A percentile compares a stretch with the other conserved stretches of the same genome.
Conservation (phyloP, 192 early-diverging fungal species). For the Spizellomyces punctatus region DNA sequence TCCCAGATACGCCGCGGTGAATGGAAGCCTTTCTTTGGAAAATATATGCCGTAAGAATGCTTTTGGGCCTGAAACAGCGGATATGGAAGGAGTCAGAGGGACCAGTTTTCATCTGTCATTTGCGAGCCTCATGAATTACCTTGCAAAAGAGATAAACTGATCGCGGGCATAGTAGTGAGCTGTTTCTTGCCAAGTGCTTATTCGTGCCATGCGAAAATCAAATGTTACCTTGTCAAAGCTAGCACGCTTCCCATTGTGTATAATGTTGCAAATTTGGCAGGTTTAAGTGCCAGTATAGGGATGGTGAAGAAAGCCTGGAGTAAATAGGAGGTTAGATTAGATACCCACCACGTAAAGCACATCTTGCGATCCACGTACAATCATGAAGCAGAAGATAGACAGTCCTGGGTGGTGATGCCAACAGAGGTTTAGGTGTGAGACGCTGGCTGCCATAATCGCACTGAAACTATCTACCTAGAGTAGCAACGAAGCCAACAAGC, state of each 20-base stretch:
- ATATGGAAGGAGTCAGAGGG: neutral
- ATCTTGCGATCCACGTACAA: slow-evolving; percentile 22
- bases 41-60: slow-evolving; percentile 81
- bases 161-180: neutral
- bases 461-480: neutral
- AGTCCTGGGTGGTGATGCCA: slow-evolving; percentile 4
- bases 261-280: slow-evolving; percentile 49
- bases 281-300: slow-evolving; percentile 39
- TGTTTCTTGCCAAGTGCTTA: neutral
- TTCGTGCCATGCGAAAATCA: neutral
- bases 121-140: neutral
- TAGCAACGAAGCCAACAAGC: slow-evolving; percentile 38
- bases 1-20: slow-evolving; percentile 77
- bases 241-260: slow-evolving; percentile 47
- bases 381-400: slow-evolving; percentile 49
- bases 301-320: slow-evolving; percentile 43
- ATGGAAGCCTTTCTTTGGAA: slow-evolving; percentile 76
- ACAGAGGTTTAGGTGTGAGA: too few species aligned
- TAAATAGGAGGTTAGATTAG: neutral
- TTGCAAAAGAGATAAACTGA: slow-evolving; percentile 76
- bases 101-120: neutral
- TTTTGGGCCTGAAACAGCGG: slow-evolving; percentile 62
- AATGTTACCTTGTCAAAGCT: slow-evolving; percentile 26
- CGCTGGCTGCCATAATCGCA: too few species aligned
- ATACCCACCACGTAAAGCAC: neutral